These are phyloP conservation scores for Suhomyces canberraensis DNA, from an alignment of 805 yeast genomes.

Conservation along the genomic window DNA sequence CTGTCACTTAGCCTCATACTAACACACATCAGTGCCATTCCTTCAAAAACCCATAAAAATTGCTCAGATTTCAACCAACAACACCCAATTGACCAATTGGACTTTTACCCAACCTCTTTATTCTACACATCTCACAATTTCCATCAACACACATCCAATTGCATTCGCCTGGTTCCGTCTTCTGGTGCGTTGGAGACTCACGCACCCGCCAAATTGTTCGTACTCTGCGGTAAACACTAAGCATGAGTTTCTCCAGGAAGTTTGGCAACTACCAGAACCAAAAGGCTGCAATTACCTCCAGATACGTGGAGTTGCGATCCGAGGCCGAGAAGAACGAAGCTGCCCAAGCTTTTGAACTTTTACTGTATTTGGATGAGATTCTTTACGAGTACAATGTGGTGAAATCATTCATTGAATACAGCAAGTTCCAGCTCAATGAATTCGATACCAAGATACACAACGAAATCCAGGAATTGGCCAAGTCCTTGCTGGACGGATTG, in stretches of 20 bases:
- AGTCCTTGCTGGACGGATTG: conserved; percentile 19
- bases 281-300: conserved; percentile 11
- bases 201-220: no score
- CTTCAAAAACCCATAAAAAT: no score
- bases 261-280: conserved; percentile 16
- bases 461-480: conserved; percentile 14
- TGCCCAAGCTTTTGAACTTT: conserved; percentile 13
- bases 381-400: conserved; percentile 22
- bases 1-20: no score
- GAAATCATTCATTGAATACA: conserved; percentile 21
- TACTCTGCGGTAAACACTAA: no score
- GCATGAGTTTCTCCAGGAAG: conserved; percentile 17
- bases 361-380: conserved; percentile 27
- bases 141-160: no score
- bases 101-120: no score
- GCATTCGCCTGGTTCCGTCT: no score
- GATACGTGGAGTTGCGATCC: conserved; percentile 13
- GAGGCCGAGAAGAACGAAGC: conserved; percentile 5
- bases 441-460: conserved; percentile 11
- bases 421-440: conserved; percentile 10
- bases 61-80: no score
- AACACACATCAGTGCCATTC: no score
- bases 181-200: no score
- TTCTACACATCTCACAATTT: no score
- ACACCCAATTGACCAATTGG: no score